These are phyloP conservation scores for Dendrostoma leiphaemia DNA, from an alignment of 2,329 filamentous ascomycete genomes.

Conservation along the genomic window DNA sequence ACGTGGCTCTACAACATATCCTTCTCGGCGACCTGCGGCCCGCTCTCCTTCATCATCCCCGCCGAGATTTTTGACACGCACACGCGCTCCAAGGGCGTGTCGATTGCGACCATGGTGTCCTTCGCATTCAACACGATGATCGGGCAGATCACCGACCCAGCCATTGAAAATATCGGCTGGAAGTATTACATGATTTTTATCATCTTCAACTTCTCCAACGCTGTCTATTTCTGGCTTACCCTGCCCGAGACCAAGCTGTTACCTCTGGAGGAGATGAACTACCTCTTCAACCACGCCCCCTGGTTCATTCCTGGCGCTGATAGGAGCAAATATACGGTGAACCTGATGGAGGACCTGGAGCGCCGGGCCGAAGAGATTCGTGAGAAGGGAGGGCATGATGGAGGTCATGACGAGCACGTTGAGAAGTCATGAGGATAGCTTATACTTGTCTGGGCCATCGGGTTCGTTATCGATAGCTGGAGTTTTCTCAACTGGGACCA, in stretches of 20 bases:
- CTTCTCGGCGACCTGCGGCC: constrained; percentile 70
- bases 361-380: constrained; percentile 54
- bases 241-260: constrained; percentile 62
- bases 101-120: constrained; percentile 68
- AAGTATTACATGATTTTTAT: constrained; percentile 49
- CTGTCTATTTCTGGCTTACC: constrained; percentile 53
- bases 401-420: constrained; percentile 3
- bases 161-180: constrained; percentile 43
- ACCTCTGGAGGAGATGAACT: constrained; percentile 65
- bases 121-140: constrained; percentile 64
- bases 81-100: constrained; percentile 72
- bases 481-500: too few species aligned
- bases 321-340: constrained; percentile 46
- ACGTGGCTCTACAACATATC: constrained; percentile 82
- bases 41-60: constrained; percentile 59
- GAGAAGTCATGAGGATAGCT: background rate
- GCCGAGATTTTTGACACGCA: constrained; percentile 77
- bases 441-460: too few species aligned
- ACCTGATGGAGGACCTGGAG: constrained; percentile 50
- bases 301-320: constrained; percentile 58
- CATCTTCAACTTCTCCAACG: constrained; percentile 56
- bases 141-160: constrained; percentile 43
- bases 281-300: constrained; percentile 59
- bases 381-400: constrained; percentile 40
- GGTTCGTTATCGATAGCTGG: too few species aligned